Conservation (phyloP, 768 basidiomycete species). For the Coprinopsis sp. region DNA sequence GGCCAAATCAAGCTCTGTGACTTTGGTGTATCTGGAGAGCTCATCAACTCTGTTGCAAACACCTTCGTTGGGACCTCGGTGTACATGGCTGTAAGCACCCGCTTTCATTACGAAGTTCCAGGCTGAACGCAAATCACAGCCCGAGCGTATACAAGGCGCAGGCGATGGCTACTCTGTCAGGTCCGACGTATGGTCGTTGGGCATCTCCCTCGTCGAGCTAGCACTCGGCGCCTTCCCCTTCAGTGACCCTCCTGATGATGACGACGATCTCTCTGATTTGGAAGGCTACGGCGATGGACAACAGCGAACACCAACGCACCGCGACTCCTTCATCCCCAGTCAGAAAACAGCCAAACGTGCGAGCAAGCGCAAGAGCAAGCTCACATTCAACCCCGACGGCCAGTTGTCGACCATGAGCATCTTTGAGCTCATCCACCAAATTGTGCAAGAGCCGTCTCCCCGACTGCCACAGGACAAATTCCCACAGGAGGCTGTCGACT, state of each 20-base stretch:
- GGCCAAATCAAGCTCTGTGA: slow-evolving; percentile 99
- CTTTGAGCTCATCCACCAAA: slow-evolving; percentile 93
- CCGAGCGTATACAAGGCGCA: slow-evolving; percentile 97
- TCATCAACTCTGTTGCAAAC: slow-evolving; percentile 98
- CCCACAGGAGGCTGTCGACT: slow-evolving; percentile 70
- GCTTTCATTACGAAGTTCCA: background rate
- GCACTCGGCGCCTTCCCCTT: slow-evolving; percentile 98
- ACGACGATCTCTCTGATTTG: slow-evolving; percentile 57
- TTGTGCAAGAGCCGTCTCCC: slow-evolving; percentile 97
- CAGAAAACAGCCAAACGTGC: slow-evolving; percentile 47
- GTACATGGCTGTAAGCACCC: slow-evolving; percentile 89
- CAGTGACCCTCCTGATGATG: slow-evolving; percentile 68
- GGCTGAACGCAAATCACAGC: slow-evolving; percentile 43
- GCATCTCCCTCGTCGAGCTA: slow-evolving; percentile 94
- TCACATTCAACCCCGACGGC: slow-evolving; percentile 79
- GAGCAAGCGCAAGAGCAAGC: slow-evolving; percentile 72
- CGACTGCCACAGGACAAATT: slow-evolving; percentile 62
- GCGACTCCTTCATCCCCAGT: slow-evolving; percentile 29
- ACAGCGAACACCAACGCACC: slow-evolving; percentile 29
- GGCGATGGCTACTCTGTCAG: slow-evolving; percentile 85
- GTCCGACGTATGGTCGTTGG: slow-evolving; percentile 98
- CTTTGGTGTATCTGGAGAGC: slow-evolving; percentile 97
- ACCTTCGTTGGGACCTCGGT: slow-evolving; percentile 99
- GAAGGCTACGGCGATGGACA: slow-evolving; percentile 36
- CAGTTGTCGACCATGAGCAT: slow-evolving; percentile 97